phyloP scores from a whole-genome alignment of 345 rosid genomes.

The Bretschneidera sinensis region DNA sequence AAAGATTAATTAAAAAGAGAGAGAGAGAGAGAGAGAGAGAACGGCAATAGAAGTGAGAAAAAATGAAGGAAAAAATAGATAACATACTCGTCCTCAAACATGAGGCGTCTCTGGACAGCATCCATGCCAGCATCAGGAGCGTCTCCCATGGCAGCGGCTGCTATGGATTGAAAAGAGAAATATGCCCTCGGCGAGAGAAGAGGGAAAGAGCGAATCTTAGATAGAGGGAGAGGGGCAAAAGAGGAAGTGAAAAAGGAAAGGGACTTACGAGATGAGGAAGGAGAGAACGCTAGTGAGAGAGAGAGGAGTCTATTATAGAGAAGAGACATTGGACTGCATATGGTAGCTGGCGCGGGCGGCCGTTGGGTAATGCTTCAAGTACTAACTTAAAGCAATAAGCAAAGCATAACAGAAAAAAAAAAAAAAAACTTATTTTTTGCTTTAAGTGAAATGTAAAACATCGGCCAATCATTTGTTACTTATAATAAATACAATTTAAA shows the following conservation, averaged over 20 bases:
- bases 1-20: no score
- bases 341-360: no score
- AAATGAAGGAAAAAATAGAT: neutral
- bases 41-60: neutral
- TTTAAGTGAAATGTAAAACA: no score
- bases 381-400: no score
- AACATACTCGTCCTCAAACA: conserved; percentile 88
- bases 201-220: conserved; percentile 12
- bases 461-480: no score
- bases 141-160: conserved; percentile 47
- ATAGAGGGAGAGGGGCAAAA: conserved; percentile 10
- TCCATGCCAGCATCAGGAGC: conserved; percentile 74
- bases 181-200: conserved; percentile 16
- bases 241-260: conserved; percentile 13
- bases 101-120: conserved; percentile 97
- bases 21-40: neutral
- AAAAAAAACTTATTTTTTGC: no score
- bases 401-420: no score
- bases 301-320: conserved; percentile 12
- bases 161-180: conserved; percentile 12
- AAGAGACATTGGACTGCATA: neutral
- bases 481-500: no score
- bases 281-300: conserved; percentile 15
- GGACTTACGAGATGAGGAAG: conserved; percentile 7
- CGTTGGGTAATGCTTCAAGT: no score